Percentiles rank a stretch among this genome's conserved stretches.
Conservation (phyloP, 73 alveolate species). For the Paraurostyla sp. region DNA sequence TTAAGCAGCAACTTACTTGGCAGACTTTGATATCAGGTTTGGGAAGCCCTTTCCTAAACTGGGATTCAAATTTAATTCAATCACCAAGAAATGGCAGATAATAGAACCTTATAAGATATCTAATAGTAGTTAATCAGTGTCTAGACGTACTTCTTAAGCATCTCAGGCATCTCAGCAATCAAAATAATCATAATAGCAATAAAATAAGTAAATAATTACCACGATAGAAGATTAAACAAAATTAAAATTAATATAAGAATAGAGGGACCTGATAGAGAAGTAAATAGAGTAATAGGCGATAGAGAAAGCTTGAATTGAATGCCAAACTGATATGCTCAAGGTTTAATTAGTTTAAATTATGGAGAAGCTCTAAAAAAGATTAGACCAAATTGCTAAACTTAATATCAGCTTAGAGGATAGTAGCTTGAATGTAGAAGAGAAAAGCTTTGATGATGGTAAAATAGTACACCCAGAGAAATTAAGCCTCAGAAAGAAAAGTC, state of each 20-base stretch:
- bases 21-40: constrained; percentile 1
- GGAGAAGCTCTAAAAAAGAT: neutral
- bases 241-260: neutral
- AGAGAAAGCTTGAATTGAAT: neutral
- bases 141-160: too few species aligned
- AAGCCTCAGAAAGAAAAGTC: neutral
- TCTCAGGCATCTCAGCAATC: neutral
- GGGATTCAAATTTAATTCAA: neutral
- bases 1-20: neutral
- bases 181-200: neutral
- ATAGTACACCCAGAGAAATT: neutral
- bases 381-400: neutral
- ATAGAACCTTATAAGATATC: constrained; percentile 1
- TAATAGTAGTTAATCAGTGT: neutral
- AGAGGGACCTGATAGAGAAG: neutral
- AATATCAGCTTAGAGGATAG: neutral
- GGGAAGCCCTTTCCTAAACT: neutral
- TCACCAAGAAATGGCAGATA: neutral
- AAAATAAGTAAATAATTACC: neutral
- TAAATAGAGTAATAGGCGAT: neutral
- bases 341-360: neutral
- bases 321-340: neutral
- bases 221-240: neutral
- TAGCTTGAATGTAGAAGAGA: neutral
- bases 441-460: neutral